Conservation (phyloP, 306 rosid species). For the Begonia masoniana region DNA sequence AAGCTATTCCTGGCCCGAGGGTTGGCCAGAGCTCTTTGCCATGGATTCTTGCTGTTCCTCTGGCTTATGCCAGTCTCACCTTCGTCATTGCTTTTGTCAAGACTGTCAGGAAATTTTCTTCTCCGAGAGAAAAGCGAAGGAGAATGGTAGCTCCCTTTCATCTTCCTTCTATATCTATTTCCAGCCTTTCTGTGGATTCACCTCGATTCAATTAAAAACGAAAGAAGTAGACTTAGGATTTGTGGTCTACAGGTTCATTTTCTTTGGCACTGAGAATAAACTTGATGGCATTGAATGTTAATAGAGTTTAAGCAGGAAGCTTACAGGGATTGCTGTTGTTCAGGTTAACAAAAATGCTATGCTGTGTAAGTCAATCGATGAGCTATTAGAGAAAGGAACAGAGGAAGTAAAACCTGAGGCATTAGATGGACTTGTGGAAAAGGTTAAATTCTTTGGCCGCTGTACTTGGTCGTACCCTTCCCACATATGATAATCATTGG, state of each 20-base stretch:
- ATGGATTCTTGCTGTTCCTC: conserved; percentile 83
- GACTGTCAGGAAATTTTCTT: conserved; percentile 54
- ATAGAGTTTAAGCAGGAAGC: not conserved
- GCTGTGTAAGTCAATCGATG: conserved; percentile 58
- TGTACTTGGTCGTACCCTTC: no score
- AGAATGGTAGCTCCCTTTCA: conserved; percentile 31
- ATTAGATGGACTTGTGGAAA: conserved; percentile 39
- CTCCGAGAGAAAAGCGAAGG: conserved; percentile 78
- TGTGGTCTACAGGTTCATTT: not conserved
- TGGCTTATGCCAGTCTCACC: conserved; percentile 57
- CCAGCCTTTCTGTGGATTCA: not conserved
- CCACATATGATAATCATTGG: no score
- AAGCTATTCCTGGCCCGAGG: conserved; percentile 82
- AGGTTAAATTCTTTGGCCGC: conserved; percentile 32
- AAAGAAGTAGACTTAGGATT: not conserved
- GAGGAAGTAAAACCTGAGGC: conserved; percentile 36
- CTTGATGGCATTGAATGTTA: no score
- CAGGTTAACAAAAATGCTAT: conserved; percentile 74
- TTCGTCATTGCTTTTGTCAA: conserved; percentile 65
- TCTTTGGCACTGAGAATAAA: no score
- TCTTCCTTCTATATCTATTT: not conserved
- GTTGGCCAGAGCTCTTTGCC: conserved; percentile 80
- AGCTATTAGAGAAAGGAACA: conserved; percentile 45
- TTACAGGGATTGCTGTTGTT: conserved; percentile 1
- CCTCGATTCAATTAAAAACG: no score